phyloP scores from a whole-genome alignment of 768 basidiomycete genomes.

The Hysterangium stoloniferum region DNA sequence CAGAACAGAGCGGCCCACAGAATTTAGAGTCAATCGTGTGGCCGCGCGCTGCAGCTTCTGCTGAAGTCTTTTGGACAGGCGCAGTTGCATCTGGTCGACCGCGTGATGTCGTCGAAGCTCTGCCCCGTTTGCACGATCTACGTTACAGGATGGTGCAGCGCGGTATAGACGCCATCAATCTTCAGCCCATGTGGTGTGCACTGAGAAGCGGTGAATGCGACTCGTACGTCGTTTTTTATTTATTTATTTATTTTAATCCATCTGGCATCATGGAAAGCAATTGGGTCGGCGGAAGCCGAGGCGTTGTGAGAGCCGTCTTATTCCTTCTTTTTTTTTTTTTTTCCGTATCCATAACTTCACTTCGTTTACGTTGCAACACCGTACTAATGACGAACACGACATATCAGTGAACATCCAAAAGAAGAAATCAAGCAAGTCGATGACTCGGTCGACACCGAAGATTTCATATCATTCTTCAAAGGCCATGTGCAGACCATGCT shows the following conservation, averaged over 20 bases:
- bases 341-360: background rate
- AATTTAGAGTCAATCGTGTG: constrained; percentile 64
- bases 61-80: constrained; percentile 76
- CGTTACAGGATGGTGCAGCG: constrained; percentile 51
- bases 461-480: background rate
- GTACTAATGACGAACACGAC: background rate
- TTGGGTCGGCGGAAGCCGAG: background rate
- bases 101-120: constrained; percentile 37
- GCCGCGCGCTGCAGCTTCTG: constrained; percentile 65
- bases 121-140: constrained; percentile 61
- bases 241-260: too few species aligned
- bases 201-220: constrained; percentile 53
- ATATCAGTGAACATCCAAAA: background rate
- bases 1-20: constrained; percentile 61
- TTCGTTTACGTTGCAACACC: background rate
- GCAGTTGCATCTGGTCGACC: constrained; percentile 25
- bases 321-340: background rate
- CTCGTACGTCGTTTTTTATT: constrained; percentile 11
- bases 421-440: background rate
- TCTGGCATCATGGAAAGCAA: background rate
- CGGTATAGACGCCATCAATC: constrained; percentile 49
- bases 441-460: background rate
- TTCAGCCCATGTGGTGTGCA: constrained; percentile 72
- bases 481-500: background rate
- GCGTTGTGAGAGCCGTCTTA: background rate